Base-by-base conservation (phyloP, 129 eudicot species). In the Lactuca saligna region DNA sequence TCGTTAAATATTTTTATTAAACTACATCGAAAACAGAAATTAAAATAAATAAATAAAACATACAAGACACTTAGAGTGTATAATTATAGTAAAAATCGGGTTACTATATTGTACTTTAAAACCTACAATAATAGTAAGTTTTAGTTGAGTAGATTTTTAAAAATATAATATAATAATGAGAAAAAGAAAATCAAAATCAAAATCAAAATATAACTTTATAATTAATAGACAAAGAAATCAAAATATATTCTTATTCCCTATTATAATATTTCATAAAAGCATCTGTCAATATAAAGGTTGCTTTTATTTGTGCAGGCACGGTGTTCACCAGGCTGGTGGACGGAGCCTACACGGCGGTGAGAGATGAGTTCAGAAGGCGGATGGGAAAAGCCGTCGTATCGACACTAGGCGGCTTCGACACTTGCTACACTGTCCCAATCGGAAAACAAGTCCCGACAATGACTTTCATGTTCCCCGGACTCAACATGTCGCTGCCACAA, bases 361-460 rank as follows among this genome's bases (percentile, higher is more conserved):
- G 97, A 38, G 75, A 87, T 70, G 99, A 94, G 63, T 81, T 94
- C 72, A 66, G 95, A 31, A 65, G 86, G 5, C 82, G 96, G 29
- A 87, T 94, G 97, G 88, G 94, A 0, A 80, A 76, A 42, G 88
- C 88, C 9, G 75, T 74, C 0, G 90, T 90, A 33, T 61, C 95
- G 0, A 85, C 99, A 1, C 91, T 94, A 1, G 99, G 99, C 0
- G 97, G 97, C 0, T 94, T 94, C 58, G 99, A 94, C 83, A 94
- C 99, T 3, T 94, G 99, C 67, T 94, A 89, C 84, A 75, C 77
- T 0, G 96, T 83, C 34, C 93, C 97, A 0, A 78, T 89, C 57
- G 60, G 65, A 3, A 67, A 54, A 8, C 81, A 79, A 4, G 66
- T 89, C 2, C 97, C 97, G 11, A 74, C 90, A 5, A 94, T 94